Conservation (phyloP, 441 rosid genomes). For the Hypseocharis bilobata region DNA sequence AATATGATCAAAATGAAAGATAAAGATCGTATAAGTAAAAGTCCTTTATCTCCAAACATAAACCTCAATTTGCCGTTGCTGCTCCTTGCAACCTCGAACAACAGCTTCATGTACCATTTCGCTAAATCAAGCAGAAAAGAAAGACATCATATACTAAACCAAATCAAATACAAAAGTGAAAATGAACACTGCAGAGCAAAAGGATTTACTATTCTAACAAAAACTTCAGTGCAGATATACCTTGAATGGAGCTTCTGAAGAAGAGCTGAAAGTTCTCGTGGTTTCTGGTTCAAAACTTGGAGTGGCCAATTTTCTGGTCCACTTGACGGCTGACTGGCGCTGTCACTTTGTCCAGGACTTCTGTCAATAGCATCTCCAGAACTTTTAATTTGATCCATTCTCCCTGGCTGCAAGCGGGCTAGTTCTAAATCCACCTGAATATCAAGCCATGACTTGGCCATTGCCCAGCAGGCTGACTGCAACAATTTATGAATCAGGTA, state of each 20-base stretch:
- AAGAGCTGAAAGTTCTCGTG: constrained; percentile 70
- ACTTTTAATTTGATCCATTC: constrained; percentile 53
- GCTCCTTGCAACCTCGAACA: constrained; percentile 84
- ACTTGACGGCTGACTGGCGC: constrained; percentile 33
- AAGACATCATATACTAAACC: constrained; percentile 17
- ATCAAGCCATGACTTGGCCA: constrained; percentile 99
- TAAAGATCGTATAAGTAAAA: constrained; percentile 3
- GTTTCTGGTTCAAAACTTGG: constrained; percentile 85
- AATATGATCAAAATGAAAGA: neutral
- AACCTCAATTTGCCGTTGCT: constrained; percentile 93
- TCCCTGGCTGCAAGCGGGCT: constrained; percentile 57
- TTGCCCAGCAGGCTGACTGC: constrained; percentile 99
- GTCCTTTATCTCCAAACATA: constrained; percentile 13
- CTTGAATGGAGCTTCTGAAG: constrained; percentile 97
- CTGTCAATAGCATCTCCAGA: constrained; percentile 47
- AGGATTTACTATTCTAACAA: neutral
- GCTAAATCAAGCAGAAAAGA: constrained; percentile 33
- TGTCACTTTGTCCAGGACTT: constrained; percentile 49
- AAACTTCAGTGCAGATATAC: constrained; percentile 29
- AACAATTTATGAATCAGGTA: constrained; percentile 7
- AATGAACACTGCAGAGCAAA: neutral
- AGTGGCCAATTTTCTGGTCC: constrained; percentile 90
- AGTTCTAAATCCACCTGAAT: constrained; percentile 84
- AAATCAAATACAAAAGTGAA: constrained; percentile 8
- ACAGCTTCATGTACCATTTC: constrained; percentile 83